Evolutionary conservation across 257 asterid species (phyloP), one percentile per base, ranked within the genome.

Genomic region (Petrea volubilis): DNA sequence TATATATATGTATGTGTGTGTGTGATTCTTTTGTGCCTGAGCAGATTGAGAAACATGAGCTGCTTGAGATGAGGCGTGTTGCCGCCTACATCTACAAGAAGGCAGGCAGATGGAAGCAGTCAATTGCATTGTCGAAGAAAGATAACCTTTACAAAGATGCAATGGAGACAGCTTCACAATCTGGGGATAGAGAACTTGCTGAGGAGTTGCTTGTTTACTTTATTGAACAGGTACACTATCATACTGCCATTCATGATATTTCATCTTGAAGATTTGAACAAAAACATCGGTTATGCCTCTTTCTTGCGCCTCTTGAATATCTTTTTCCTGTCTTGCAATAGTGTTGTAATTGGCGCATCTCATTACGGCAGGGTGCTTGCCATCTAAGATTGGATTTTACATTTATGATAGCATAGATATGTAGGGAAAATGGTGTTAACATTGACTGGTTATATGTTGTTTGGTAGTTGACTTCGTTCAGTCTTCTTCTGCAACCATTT

Each of bases 21-120:
- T 61, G n/a, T n/a, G n/a, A n/a, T n/a, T n/a, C n/a, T n/a, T n/a
- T 73, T 77, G 52, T 77, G 60, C 49, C 34, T 55, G 74, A 58
- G 63, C 88, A 93, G 98, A 88, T 90, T 82, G 98, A 93, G 92
- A 93, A 90, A 67, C 97, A 90, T 2, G 98, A 93, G 82, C 92
- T 93, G 62, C 96, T 93, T 74, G 97, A 93, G 84, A 93, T 93
- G 97, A 84, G 98, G 76, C 98, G 97, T 78, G 98, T 90, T 78
- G 97, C 98, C 50, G 97, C 98, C 70, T 93, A 89, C 78, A 90
- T 93, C 34, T 90, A 93, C 85, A 93, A 93, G 82, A 93, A 90
- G 85, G 97, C 96, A 33, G 97, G 98, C 52, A 83, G 98, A 73
- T 93, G 98, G 97, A 90, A 87, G 96, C 93, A 85, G 66, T 93